phyloP scores from a whole-genome alignment of 2,329 filamentous ascomycete genomes.

The Ploettnerulaceae sp. region DNA sequence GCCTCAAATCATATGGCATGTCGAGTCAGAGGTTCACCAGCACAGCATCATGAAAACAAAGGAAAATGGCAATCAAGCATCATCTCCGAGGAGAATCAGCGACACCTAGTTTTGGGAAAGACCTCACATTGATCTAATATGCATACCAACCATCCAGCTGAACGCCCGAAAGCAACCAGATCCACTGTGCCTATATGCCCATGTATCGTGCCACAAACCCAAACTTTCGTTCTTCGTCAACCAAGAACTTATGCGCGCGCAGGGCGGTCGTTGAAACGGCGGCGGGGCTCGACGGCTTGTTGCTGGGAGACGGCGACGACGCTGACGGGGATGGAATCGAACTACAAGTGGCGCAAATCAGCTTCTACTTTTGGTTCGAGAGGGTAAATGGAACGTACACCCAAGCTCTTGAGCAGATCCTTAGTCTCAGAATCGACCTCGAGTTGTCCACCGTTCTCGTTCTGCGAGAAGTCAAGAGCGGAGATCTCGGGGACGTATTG shows the following conservation, averaged over 20 bases:
- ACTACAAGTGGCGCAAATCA: slow-evolving; percentile 51
- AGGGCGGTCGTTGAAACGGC: slow-evolving; percentile 65
- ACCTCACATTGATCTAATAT: slow-evolving; percentile 56
- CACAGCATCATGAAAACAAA: slow-evolving; percentile 12
- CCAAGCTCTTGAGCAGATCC: slow-evolving; percentile 97
- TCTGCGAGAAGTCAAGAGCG: slow-evolving; percentile 95
- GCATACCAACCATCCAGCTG: slow-evolving; percentile 28
- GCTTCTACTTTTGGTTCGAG: slow-evolving; percentile 11
- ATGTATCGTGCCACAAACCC: slow-evolving; percentile 13
- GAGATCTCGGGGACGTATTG: slow-evolving; percentile 99
- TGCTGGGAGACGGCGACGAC: slow-evolving; percentile 86
- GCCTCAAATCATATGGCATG: background rate
- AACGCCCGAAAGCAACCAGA: slow-evolving; percentile 30
- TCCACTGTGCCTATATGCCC: slow-evolving; percentile 22
- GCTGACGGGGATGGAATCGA: slow-evolving; percentile 96
- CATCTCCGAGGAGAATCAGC: slow-evolving; percentile 73
- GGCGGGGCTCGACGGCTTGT: slow-evolving; percentile 76
- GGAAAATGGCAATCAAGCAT: slow-evolving; percentile 87
- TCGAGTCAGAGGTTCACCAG: slow-evolving; percentile 13
- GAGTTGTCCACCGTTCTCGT: slow-evolving; percentile 79
- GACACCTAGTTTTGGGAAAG: slow-evolving; percentile 74
- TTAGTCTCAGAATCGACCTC: slow-evolving; percentile 97
- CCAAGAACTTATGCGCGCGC: slow-evolving; percentile 39
- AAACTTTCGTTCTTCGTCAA: slow-evolving; percentile 3
- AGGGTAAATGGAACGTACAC: slow-evolving; percentile 61